Percentiles rank a stretch among this genome's conserved stretches.
Conservation (phyloP, 2,329 filamentous ascomycete species). For the Elsinoe ampelina region DNA sequence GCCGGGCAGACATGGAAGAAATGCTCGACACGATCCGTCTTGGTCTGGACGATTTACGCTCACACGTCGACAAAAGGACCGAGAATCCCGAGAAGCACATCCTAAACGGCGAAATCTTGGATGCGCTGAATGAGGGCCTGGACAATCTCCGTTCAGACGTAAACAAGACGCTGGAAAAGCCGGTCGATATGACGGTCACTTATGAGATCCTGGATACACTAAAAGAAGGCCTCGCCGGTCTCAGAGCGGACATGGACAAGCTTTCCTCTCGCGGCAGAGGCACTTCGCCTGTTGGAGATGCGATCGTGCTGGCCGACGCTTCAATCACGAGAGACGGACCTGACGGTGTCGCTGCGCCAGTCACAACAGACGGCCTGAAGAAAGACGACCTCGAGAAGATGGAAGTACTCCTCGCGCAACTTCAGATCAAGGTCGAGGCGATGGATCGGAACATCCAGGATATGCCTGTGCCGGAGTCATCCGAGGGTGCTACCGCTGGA, state of each 20-base stretch:
- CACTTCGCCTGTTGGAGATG: slow-evolving; percentile 40
- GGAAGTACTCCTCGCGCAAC: slow-evolving; percentile 70
- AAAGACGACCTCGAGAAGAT: slow-evolving; percentile 75
- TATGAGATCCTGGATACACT: slow-evolving; percentile 85
- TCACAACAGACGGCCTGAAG: slow-evolving; percentile 37
- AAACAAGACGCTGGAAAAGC: slow-evolving; percentile 64
- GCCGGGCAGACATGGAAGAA: slow-evolving; percentile 39
- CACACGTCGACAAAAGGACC: slow-evolving; percentile 43
- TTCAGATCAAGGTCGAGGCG: slow-evolving; percentile 75
- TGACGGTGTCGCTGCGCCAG: slow-evolving; percentile 17
- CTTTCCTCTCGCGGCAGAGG: slow-evolving; percentile 49
- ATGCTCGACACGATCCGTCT: slow-evolving; percentile 41
- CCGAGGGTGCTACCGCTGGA: slow-evolving; percentile 26
- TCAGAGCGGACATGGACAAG: slow-evolving; percentile 69
- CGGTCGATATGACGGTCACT: slow-evolving; percentile 70
- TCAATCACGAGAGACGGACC: slow-evolving; percentile 26
- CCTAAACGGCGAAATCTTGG: slow-evolving; percentile 49
- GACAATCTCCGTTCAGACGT: slow-evolving; percentile 68
- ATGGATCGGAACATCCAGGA: slow-evolving; percentile 50
- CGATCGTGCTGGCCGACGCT: slow-evolving; percentile 49
- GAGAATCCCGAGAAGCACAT: slow-evolving; percentile 45
- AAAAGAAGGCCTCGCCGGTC: slow-evolving; percentile 66
- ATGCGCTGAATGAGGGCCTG: slow-evolving; percentile 59
- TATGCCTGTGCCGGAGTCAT: slow-evolving; percentile 33
- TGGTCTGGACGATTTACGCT: slow-evolving; percentile 41